Evolutionary conservation across 257 asterid species (phyloP).

Genomic region (Eucommia ulmoides): DNA sequence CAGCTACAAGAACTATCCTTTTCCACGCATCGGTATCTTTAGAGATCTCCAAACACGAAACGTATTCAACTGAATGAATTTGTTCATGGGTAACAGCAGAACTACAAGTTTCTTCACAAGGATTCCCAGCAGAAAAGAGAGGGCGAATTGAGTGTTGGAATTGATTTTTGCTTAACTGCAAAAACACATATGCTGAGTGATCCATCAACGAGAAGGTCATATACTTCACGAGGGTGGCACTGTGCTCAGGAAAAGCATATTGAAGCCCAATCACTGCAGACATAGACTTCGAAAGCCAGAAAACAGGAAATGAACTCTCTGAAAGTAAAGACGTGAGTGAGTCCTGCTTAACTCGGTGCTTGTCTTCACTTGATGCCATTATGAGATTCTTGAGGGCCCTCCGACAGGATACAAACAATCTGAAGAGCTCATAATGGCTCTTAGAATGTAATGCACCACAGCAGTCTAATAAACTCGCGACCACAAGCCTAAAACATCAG

Average conservation of each 20-base stretch:
- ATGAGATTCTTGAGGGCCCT: slow-evolving; percentile 45
- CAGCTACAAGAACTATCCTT: slow-evolving; percentile 37
- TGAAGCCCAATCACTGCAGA: slow-evolving; percentile 36
- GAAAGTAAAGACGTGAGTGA: slow-evolving; percentile 17
- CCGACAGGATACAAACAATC: slow-evolving; percentile 72
- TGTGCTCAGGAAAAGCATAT: slow-evolving; percentile 31
- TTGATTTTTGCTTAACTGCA: slow-evolving; percentile 34
- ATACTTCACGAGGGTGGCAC: slow-evolving; percentile 28
- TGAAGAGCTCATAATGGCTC: slow-evolving; percentile 35
- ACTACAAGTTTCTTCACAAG: slow-evolving; percentile 19
- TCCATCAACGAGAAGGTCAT: slow-evolving; percentile 42
- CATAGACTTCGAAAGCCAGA: slow-evolving; percentile 73
- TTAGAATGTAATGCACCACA: slow-evolving; percentile 10
- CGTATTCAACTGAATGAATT: slow-evolving; percentile 19
- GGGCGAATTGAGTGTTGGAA: slow-evolving; percentile 27
- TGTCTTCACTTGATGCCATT: slow-evolving; percentile 38
- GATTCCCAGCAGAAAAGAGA: slow-evolving; percentile 17
- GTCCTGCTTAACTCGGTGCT: slow-evolving; percentile 22
- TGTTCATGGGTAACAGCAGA: slow-evolving; percentile 17
- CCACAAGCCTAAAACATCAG: slow-evolving; percentile 67
- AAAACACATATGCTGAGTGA: slow-evolving; percentile 51
- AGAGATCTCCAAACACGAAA: slow-evolving; percentile 11
- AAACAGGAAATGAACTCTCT: slow-evolving; percentile 33
- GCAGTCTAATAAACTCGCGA: slow-evolving; percentile 44
- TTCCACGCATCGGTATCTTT: slow-evolving; percentile 22